phyloP scores from a whole-genome alignment of 257 asterid genomes.

The Nicotiana knightiana region DNA sequence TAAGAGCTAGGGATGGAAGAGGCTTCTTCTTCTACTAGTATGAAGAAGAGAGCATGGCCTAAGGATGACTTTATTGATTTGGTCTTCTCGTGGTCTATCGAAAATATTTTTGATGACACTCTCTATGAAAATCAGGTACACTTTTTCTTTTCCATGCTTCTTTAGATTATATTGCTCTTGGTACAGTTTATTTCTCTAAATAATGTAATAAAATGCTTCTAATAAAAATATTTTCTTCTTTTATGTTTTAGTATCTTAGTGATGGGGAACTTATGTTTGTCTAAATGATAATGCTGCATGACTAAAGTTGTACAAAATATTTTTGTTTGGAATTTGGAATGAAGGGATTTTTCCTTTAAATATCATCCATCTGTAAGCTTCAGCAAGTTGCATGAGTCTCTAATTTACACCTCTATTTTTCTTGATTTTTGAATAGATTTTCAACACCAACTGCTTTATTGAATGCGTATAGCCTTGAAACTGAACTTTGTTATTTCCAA shows the following conservation, averaged over 20 bases:
- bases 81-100: conserved; percentile 41
- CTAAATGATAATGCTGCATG: background rate
- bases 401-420: background rate
- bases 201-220: background rate
- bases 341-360: background rate
- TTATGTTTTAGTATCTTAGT: background rate
- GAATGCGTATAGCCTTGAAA: background rate
- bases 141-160: background rate
- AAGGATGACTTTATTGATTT: conserved; percentile 19
- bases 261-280: background rate
- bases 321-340: background rate
- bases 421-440: background rate
- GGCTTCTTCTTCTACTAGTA: background rate
- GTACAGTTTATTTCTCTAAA: background rate
- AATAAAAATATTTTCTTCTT: background rate
- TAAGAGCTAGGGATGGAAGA: background rate
- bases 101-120: conserved; percentile 29
- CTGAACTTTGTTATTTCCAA: no score
- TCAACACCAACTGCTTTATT: background rate
- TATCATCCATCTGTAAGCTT: background rate
- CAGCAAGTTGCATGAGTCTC: background rate
- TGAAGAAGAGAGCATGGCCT: background rate
- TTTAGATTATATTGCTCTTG: background rate
- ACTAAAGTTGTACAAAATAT: background rate
- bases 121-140: conserved; percentile 36